Conservation (phyloP, 306 rosid species). For the Casuarina cunninghamiana region DNA sequence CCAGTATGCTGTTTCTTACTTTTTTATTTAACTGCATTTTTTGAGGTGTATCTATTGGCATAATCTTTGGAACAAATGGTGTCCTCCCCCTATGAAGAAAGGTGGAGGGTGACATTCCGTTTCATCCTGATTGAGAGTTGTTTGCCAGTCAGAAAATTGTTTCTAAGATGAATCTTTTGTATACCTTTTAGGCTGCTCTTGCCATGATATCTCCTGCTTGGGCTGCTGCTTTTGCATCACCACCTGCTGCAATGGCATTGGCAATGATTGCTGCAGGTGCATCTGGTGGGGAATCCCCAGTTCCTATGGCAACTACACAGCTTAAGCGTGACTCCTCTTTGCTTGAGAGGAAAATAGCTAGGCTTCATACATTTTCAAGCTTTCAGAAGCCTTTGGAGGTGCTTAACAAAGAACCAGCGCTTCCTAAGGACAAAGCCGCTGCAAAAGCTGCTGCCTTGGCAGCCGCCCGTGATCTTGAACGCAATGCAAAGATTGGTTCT, state of each 20-base stretch:
- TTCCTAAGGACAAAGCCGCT: slow-evolving; percentile 90
- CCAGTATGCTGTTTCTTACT: background rate
- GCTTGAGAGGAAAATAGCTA: slow-evolving; percentile 74
- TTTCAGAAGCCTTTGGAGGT: slow-evolving; percentile 77
- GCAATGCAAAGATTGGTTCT: slow-evolving; percentile 85
- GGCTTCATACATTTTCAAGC: slow-evolving; percentile 90
- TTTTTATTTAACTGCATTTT: background rate
- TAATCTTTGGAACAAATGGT: slow-evolving; percentile 4
- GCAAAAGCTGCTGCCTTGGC: slow-evolving; percentile 96
- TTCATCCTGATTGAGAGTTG: background rate
- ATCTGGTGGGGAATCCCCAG: slow-evolving; percentile 75
- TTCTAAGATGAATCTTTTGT: background rate
- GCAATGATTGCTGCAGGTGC: slow-evolving; percentile 99
- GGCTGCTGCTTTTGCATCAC: slow-evolving; percentile 99
- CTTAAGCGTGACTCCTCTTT: slow-evolving; percentile 85
- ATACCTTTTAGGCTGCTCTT: slow-evolving; percentile 76
- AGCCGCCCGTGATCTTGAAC: slow-evolving; percentile 91
- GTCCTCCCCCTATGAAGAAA: background rate
- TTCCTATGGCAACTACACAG: slow-evolving; percentile 52
- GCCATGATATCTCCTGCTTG: slow-evolving; percentile 90
- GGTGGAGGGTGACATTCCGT: background rate
- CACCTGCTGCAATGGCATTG: slow-evolving; percentile 98
- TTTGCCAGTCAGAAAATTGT: background rate
- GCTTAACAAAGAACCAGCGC: slow-evolving; percentile 56
- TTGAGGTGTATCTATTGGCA: background rate